A percentile compares a stretch with the other conserved stretches of the same genome.
Evolutionary conservation across 106 monocot species (phyloP).

Genomic region (Dioscorea dumetorum): DNA sequence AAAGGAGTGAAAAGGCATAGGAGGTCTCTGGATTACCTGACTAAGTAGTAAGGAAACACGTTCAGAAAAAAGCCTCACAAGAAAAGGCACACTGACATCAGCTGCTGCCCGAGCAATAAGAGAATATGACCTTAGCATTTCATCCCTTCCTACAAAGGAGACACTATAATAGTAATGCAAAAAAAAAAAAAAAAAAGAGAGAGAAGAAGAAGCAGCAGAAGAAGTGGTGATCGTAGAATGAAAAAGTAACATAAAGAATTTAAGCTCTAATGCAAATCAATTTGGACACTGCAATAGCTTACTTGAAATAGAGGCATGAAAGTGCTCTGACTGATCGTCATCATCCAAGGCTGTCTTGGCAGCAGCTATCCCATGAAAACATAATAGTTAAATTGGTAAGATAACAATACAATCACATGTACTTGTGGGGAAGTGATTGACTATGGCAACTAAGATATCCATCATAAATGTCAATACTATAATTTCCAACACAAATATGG

Average conservation of each 20-base stretch:
- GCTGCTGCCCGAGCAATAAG: constrained; percentile 78
- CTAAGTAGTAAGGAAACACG: constrained; percentile 33
- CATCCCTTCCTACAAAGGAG: constrained; percentile 72
- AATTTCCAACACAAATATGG: constrained; percentile 2
- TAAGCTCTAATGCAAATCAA: background rate
- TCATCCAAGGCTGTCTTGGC: constrained; percentile 79
- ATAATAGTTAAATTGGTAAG: too few relatives aligned
- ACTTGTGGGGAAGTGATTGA: too few relatives aligned
- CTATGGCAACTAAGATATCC: too few relatives aligned
- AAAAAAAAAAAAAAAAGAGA: background rate
- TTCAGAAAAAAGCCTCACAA: constrained; percentile 50
- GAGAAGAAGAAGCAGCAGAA: too few relatives aligned
- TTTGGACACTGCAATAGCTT: constrained; percentile 6
- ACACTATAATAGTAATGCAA: too few relatives aligned
- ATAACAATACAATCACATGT: too few relatives aligned
- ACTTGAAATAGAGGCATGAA: constrained; percentile 86
- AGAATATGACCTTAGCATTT: constrained; percentile 82
- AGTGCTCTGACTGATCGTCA: constrained; percentile 58
- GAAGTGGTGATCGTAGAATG: background rate
- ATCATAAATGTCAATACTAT: too few relatives aligned
- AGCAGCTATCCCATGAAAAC: constrained; percentile 44
- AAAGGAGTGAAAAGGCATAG: background rate
- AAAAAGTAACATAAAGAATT: background rate
- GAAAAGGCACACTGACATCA: constrained; percentile 66
- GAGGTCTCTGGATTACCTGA: constrained; percentile 38